Conservation (phyloP, 345 rosid species). For the Excoecaria cochinchinensis region DNA sequence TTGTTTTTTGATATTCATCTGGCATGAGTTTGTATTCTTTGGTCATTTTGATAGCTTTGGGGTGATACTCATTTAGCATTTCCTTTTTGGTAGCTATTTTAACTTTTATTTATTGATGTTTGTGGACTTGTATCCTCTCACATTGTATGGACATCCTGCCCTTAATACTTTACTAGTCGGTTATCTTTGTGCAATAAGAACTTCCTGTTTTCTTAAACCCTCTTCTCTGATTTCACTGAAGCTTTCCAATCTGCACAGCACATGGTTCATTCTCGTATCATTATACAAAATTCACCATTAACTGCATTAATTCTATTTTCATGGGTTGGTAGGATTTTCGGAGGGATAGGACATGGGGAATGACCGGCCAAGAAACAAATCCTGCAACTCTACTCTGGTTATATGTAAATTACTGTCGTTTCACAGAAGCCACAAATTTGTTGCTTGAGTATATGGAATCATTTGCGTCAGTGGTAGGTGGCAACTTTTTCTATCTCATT, state of each 20-base stretch:
- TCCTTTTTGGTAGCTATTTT: too few relatives aligned
- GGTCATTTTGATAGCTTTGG: background rate
- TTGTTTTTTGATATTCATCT: background rate
- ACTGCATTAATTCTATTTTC: constrained; percentile 4
- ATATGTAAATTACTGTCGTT: constrained; percentile 71
- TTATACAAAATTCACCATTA: background rate
- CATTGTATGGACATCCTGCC: background rate
- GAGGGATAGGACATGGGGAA: constrained; percentile 65
- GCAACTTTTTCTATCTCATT: constrained; percentile 11
- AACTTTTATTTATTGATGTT: background rate
- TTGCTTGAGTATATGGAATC: constrained; percentile 68
- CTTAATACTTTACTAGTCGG: background rate
- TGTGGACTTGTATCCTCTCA: background rate
- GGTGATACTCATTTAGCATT: background rate
- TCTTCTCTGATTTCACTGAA: background rate
- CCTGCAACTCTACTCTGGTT: constrained; percentile 77
- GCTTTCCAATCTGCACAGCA: background rate
- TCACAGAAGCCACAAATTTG: constrained; percentile 77
- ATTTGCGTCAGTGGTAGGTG: constrained; percentile 71
- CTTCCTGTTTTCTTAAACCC: background rate
- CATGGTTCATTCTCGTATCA: background rate
- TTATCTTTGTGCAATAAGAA: background rate
- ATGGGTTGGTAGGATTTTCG: constrained; percentile 47
- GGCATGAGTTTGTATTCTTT: background rate
- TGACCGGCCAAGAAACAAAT: constrained; percentile 76